phyloP scores from a whole-genome alignment of 306 rosid genomes.

The Pyrus communis region DNA sequence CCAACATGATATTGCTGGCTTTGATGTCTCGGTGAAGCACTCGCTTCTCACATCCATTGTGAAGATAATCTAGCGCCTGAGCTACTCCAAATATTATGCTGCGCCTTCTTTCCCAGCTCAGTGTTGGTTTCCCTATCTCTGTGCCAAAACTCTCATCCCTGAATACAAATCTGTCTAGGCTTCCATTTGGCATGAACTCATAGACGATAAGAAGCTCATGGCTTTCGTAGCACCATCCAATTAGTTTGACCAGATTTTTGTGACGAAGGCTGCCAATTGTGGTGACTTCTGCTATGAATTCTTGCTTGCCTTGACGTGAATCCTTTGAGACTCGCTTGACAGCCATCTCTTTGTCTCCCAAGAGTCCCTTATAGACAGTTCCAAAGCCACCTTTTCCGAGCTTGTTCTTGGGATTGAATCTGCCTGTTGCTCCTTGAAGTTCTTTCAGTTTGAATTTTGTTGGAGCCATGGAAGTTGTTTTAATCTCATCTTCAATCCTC shows the following conservation, averaged over 20 bases:
- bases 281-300: conserved; percentile 74
- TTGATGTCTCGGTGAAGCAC: conserved; percentile 80
- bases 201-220: conserved; percentile 69
- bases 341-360: conserved; percentile 49
- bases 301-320: conserved; percentile 74
- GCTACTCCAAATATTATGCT: conserved; percentile 53
- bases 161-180: conserved; percentile 59
- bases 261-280: conserved; percentile 75
- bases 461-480: conserved; percentile 42
- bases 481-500: conserved; percentile 53
- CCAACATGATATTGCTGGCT: conserved; percentile 71
- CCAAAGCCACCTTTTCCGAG: conserved; percentile 87
- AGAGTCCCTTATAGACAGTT: conserved; percentile 55
- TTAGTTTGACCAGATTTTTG: conserved; percentile 60
- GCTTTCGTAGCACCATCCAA: conserved; percentile 80
- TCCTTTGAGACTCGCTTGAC: conserved; percentile 61
- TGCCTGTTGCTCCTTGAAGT: conserved; percentile 46
- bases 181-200: conserved; percentile 74
- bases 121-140: conserved; percentile 2
- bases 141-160: conserved; percentile 10
- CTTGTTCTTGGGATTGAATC: conserved; percentile 50
- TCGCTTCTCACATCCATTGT: conserved; percentile 52
- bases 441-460: conserved; percentile 39
- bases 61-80: conserved; percentile 68
- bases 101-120: conserved; percentile 48